Conservation (phyloP, 331 rosid species). For the Rosa hybrid region DNA sequence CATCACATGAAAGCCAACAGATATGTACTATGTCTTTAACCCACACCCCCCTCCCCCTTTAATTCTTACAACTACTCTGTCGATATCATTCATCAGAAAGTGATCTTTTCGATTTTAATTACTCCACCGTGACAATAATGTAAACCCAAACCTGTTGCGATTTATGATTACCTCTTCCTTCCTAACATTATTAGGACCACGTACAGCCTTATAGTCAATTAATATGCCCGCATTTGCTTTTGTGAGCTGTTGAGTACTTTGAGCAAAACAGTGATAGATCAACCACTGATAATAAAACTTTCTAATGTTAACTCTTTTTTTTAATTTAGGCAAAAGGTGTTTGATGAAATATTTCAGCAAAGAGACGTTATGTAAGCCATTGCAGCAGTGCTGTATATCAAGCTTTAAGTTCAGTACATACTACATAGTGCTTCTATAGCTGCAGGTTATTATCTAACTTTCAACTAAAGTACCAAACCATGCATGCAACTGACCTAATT, state of each 20-base stretch:
- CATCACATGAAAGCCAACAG: not conserved
- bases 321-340: not conserved
- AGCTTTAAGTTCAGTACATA: not conserved
- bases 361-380: not conserved
- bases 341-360: not conserved
- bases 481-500: not conserved
- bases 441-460: not conserved
- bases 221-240: not conserved
- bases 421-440: not conserved
- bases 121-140: not conserved
- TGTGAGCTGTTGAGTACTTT: not conserved
- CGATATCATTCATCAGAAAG: not conserved
- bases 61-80: slow-evolving; percentile 8
- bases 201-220: not conserved
- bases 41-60: not conserved
- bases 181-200: not conserved
- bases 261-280: not conserved
- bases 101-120: not conserved
- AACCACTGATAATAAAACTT: not conserved
- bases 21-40: not conserved
- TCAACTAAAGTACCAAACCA: not conserved
- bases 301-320: not conserved
- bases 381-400: not conserved
- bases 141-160: not conserved
- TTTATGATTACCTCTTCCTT: not conserved